Evolutionary conservation across 352 stramenopile genomes (phyloP).

Genomic region (Phytopythium boreale): DNA sequence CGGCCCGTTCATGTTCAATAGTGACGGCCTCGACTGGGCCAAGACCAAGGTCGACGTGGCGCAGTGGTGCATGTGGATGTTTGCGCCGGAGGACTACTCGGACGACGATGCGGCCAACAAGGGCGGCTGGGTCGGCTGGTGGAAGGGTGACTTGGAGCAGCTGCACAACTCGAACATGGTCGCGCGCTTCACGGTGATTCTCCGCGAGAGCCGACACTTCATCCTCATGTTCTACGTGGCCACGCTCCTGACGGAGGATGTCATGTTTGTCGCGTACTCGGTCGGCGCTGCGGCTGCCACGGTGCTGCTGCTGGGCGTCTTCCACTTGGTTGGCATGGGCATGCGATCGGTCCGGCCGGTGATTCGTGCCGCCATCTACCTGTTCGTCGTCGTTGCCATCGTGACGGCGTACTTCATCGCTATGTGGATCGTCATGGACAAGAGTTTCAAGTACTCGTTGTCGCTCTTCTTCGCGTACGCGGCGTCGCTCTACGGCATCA

Average conservation of each 20-base stretch:
- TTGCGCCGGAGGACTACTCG: constrained; percentile 53
- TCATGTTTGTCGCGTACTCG: constrained; percentile 48
- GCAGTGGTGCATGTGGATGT: constrained; percentile 73
- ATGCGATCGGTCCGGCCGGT: constrained; percentile 41
- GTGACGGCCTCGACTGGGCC: constrained; percentile 66
- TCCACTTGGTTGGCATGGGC: constrained; percentile 37
- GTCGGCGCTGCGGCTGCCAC: constrained; percentile 50
- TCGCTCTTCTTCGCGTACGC: constrained; percentile 67
- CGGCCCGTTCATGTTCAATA: constrained; percentile 79
- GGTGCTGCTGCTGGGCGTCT: constrained; percentile 42
- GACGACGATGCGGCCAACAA: constrained; percentile 60
- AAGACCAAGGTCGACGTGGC: constrained; percentile 73
- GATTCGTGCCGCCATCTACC: constrained; percentile 46
- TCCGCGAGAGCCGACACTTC: constrained; percentile 74
- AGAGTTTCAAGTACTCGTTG: constrained; percentile 35
- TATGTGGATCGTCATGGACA: constrained; percentile 35
- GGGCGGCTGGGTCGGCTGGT: constrained; percentile 75
- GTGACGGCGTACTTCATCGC: constrained; percentile 50
- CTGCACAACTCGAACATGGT: constrained; percentile 68
- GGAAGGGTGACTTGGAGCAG: constrained; percentile 61
- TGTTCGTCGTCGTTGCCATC: constrained; percentile 22
- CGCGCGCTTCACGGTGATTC: constrained; percentile 58
- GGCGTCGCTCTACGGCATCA: constrained; percentile 63
- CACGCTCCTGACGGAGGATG: constrained; percentile 41
- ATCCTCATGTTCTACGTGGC: constrained; percentile 73